Evolutionary conservation across 495 filamentous ascomycete genomes (phyloP), one percentile per base, ranked within the genome.

Genomic region (Filosporella fistucella): DNA sequence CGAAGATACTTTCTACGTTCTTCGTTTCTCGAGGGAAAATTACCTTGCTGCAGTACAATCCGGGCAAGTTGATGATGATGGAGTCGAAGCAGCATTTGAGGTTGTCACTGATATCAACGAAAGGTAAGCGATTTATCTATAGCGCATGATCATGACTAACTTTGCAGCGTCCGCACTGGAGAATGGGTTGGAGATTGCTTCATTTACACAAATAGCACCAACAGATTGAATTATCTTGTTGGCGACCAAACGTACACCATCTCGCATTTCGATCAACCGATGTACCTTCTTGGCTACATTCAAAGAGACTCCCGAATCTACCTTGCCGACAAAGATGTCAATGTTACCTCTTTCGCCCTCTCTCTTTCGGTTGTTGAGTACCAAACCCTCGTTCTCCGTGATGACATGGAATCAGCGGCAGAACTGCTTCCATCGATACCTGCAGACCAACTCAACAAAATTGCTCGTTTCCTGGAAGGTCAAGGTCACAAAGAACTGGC

Each of bases 231-330:
- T 75, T 96, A 97, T 67, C 81, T 99, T 17, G 93, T 99, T 26
- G 94, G 93, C 42, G 93, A 97, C 66, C 89, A 96, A 68, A 94
- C 90, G 23, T 96, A 97, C 76, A 96, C 93, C n/a, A 86, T 99
- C 59, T 89, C 89, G 30, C 91, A 97, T 68, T 96, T 96, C 58
- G 93, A 99, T 67, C 79, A 89, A 59, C 81, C 88, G 13, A 90
- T 91, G 84, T 99, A 97, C 65, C 75, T 95, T 34, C 80, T 98
- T 4, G 93, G 91, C 38, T 99, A 97, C 63, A 82, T 99, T 38
- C 88, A 91, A 51, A 84, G 93, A 21, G 94, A 99, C 64, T 88
- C 88, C 10, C 77, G 88, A 39, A 82, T 97, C 59, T 99, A 99
- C 63, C 74, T 99, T 26, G 83, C 86, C 51, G 91, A 99, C 67